Base-by-base conservation (phyloP, 192 early-diverging fungal genomes). In the Geosiphon pyriformis region DNA sequence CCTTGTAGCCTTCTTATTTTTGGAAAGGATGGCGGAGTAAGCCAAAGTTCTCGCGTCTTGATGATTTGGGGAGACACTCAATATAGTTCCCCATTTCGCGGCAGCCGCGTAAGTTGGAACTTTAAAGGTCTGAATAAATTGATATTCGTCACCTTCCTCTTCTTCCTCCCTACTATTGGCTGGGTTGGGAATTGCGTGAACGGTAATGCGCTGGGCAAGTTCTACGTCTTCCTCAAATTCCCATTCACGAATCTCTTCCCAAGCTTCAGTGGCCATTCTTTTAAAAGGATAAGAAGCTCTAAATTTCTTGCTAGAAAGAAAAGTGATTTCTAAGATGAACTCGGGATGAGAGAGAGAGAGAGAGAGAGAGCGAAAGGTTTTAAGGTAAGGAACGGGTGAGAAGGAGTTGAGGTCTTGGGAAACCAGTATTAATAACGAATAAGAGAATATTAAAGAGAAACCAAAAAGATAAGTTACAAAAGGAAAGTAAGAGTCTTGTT, bases 211-310 rank as follows among this genome's bases (percentile, higher is more conserved):
- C 34, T 66, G 49, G 23, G 64, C 64, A 18, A 66, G 30, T 18
- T 64, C 47, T 12, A 64, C 23, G 25, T 65, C 52, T 18, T 66
- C 64, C 20, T 46, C 27, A 23, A 22, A 55, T 22, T 66, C 64
- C 52, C 30, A 66, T 52, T 66, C 64, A 52, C 12, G 27, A 32
- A 66, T 66, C 34, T 66, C 64, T 66, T 66, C 64, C 64, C 64
- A 66, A 42, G 37, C 15, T 52, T 66, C 64, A 47, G 25, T 42
- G 20, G 64, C 25, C 60, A 62, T 62, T 32, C 32, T 31, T 57
- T 53, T n/a, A n/a, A n/a, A n/a, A n/a, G n/a, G n/a, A n/a, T n/a
- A n/a, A n/a, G n/a, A n/a, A n/a, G n/a, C n/a, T n/a, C n/a, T n/a
- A n/a, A n/a, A n/a, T n/a, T n/a, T n/a, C n/a, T n/a, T n/a, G n/a